phyloP scores from a whole-genome alignment of 306 rosid genomes.

The Carpinus fangiana region DNA sequence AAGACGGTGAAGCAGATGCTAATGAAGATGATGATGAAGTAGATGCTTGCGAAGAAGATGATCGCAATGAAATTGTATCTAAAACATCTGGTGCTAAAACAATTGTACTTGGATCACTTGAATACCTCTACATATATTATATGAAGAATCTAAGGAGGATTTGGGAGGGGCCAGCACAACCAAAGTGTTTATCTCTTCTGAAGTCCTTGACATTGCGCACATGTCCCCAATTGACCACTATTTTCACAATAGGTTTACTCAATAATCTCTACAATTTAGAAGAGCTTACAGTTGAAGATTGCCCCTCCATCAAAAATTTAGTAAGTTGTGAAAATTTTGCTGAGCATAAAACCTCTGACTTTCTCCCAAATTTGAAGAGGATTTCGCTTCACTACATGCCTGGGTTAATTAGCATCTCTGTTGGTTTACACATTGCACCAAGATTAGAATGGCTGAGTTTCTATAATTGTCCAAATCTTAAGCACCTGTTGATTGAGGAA shows the following conservation, averaged over 20 bases:
- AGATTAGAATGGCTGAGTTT: conserved; percentile 9
- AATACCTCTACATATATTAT: too few relatives aligned
- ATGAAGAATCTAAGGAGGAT: neutral
- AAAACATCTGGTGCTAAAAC: neutral
- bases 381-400: conserved; percentile 11
- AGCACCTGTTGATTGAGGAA: neutral
- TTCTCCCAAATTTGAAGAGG: conserved; percentile 16
- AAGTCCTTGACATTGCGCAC: conserved; percentile 22
- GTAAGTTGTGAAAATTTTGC: neutral
- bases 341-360: neutral
- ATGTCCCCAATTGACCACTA: conserved; percentile 25
- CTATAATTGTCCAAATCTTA: conserved; percentile 29
- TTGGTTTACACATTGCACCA: conserved; percentile 11
- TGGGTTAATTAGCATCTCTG: conserved; percentile 11
- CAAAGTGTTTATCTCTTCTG: neutral
- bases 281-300: conserved; percentile 20
- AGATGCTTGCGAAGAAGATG: too few relatives aligned
- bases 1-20: too few relatives aligned
- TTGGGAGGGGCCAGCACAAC: neutral
- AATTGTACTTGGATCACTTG: neutral
- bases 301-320: conserved; percentile 20
- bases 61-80: neutral
- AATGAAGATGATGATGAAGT: too few relatives aligned
- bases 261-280: neutral
- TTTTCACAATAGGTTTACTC: conserved; percentile 11